phyloP scores from a whole-genome alignment of 2,329 filamentous ascomycete species.

The Coleophoma eucalyptorum region DNA sequence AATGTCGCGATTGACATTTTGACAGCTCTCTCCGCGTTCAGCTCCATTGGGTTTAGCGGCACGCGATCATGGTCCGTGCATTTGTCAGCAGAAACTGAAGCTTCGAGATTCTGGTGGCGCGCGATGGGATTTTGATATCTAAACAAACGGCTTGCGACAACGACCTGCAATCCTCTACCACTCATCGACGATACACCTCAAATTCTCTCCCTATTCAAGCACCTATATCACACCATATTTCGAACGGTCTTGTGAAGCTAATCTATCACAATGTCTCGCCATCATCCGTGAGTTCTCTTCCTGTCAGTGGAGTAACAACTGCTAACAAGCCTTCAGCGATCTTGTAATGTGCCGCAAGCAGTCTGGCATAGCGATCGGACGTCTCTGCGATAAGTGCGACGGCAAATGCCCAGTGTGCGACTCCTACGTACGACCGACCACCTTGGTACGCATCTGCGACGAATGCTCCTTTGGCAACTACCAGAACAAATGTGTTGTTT shows the following conservation, averaged over 20 bases:
- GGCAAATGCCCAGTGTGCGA: slow-evolving; percentile 99
- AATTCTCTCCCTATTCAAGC: too few species aligned
- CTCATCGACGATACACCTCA: too few species aligned
- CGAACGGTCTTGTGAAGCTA: not conserved
- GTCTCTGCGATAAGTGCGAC: slow-evolving; percentile 99
- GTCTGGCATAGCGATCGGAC: slow-evolving; percentile 93
- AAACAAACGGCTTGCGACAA: not conserved
- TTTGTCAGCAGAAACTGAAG: slow-evolving; percentile 11
- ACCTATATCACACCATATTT: too few species aligned
- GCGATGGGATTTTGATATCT: not conserved
- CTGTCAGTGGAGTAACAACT: not conserved
- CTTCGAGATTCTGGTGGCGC: slow-evolving; percentile 8
- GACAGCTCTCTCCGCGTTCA: not conserved
- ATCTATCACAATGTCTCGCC: slow-evolving; percentile 24
- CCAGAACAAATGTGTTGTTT: slow-evolving; percentile 99
- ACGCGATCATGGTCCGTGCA: slow-evolving; percentile 9
- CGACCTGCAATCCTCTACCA: not conserved
- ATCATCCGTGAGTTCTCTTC: slow-evolving; percentile 61
- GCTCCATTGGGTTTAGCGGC: not conserved
- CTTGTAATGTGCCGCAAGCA: slow-evolving; percentile 99
- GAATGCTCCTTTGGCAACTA: slow-evolving; percentile 99
- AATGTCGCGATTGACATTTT: not conserved
- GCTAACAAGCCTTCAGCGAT: slow-evolving; percentile 54
- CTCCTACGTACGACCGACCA: slow-evolving; percentile 96
- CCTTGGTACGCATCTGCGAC: slow-evolving; percentile 96